Evolutionary conservation across 139 green algal species (phyloP).

Genomic region (Eudorina sp.): DNA sequence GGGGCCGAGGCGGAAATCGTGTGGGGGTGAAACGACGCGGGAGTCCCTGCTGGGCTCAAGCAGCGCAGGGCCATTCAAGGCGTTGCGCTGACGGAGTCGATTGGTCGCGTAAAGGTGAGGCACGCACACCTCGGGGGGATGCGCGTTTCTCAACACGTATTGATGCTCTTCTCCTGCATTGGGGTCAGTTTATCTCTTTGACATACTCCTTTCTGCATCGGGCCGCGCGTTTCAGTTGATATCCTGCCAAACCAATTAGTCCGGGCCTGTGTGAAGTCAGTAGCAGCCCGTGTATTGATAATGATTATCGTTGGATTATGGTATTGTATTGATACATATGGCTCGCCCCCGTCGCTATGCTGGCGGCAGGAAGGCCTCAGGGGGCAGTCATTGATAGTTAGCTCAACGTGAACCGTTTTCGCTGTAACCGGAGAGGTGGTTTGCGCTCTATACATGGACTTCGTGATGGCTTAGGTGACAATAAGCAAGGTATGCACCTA

Average conservation of each 20-base stretch:
- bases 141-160: background rate
- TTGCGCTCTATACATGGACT: background rate
- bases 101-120: background rate
- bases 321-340: too few species aligned
- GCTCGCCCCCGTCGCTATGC: too few species aligned
- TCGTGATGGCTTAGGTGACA: too few species aligned
- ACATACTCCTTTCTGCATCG: too few species aligned
- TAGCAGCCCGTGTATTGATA: too few species aligned
- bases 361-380: background rate
- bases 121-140: slow-evolving; percentile 13
- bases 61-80: background rate
- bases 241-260: too few species aligned
- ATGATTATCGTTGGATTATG: too few species aligned
- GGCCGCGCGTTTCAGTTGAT: too few species aligned
- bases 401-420: background rate
- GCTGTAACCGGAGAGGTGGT: background rate
- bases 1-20: background rate
- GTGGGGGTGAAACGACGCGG: background rate
- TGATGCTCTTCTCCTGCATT: too few species aligned
- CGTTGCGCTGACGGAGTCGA: background rate
- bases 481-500: too few species aligned
- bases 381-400: background rate
- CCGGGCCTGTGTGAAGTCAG: too few species aligned
- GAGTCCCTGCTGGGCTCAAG: background rate
- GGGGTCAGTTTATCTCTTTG: too few species aligned